These are phyloP conservation scores for Coffea humblotiana DNA, from an alignment of 305 asterid genomes.

Conservation along the genomic window DNA sequence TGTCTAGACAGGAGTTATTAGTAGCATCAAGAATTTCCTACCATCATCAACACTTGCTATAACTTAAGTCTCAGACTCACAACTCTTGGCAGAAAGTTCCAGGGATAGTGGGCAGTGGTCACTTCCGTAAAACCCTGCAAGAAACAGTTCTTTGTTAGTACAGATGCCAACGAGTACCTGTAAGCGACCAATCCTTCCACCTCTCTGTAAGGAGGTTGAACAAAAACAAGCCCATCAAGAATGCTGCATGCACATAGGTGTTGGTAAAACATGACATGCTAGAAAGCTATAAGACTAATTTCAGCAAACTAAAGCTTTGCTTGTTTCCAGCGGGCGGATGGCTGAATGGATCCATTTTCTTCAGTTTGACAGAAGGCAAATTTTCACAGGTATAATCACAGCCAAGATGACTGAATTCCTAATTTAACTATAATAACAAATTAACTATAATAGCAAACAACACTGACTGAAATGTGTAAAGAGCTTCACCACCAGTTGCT, in stretches of 20 bases:
- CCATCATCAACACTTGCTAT: background rate
- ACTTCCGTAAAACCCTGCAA: slow-evolving; percentile 92
- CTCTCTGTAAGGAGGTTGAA: background rate
- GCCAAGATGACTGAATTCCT: background rate
- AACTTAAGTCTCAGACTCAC: slow-evolving; percentile 18
- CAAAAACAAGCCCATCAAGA: background rate
- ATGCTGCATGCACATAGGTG: background rate
- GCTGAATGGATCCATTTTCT: background rate
- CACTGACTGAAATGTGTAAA: background rate
- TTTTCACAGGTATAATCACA: background rate
- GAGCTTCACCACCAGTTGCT: no score
- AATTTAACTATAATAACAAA: background rate
- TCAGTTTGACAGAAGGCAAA: background rate
- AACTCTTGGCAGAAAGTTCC: slow-evolving; percentile 48
- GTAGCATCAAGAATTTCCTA: background rate
- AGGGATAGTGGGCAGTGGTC: slow-evolving; percentile 93
- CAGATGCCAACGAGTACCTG: background rate
- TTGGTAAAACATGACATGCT: background rate
- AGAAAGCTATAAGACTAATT: background rate
- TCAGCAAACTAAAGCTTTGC: background rate
- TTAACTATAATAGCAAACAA: background rate
- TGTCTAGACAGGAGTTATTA: background rate
- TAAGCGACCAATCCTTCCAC: background rate
- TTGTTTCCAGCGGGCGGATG: background rate
- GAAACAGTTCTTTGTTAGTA: background rate